Percentiles rank a stretch among this genome's conserved stretches.
Evolutionary conservation across 768 basidiomycete species (phyloP).

Genomic region (Leccinum aurantiacum): DNA sequence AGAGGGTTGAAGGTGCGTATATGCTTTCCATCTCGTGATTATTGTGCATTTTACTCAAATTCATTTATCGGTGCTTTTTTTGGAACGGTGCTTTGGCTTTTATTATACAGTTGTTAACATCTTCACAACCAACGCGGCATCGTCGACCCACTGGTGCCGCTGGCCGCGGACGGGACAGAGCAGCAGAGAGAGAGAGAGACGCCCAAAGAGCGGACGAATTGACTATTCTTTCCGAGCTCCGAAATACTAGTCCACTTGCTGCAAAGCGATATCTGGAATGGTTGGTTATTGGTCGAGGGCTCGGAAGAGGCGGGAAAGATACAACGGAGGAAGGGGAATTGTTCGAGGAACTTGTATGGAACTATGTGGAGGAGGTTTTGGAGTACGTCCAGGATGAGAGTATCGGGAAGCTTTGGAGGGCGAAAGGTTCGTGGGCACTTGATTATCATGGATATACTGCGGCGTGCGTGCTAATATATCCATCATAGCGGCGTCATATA

Average conservation of each 20-base stretch:
- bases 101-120: slow-evolving; percentile 22
- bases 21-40: not conserved
- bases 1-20: slow-evolving; percentile 64
- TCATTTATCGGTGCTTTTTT: not conserved
- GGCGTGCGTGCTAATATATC: not conserved
- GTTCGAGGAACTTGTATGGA: slow-evolving; percentile 63
- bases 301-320: slow-evolving; percentile 26
- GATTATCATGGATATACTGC: not conserved
- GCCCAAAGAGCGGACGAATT: slow-evolving; percentile 26
- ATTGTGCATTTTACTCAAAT: not conserved
- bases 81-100: not conserved
- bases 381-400: slow-evolving; percentile 48
- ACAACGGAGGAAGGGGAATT: slow-evolving; percentile 36
- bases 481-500: slow-evolving; percentile 51
- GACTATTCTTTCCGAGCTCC: slow-evolving; percentile 30
- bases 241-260: slow-evolving; percentile 36
- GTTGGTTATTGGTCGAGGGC: slow-evolving; percentile 66
- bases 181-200: slow-evolving; percentile 24
- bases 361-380: slow-evolving; percentile 55
- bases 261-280: slow-evolving; percentile 78
- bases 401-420: slow-evolving; percentile 64
- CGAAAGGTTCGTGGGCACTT: slow-evolving; percentile 50
- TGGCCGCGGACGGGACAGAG: slow-evolving; percentile 24
- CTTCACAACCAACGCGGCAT: slow-evolving; percentile 16
- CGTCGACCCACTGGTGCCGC: slow-evolving; percentile 21